These are phyloP conservation scores for Aegilops umbellulata DNA, from an alignment of 176 grass and related monocot species.

Conservation along the genomic window DNA sequence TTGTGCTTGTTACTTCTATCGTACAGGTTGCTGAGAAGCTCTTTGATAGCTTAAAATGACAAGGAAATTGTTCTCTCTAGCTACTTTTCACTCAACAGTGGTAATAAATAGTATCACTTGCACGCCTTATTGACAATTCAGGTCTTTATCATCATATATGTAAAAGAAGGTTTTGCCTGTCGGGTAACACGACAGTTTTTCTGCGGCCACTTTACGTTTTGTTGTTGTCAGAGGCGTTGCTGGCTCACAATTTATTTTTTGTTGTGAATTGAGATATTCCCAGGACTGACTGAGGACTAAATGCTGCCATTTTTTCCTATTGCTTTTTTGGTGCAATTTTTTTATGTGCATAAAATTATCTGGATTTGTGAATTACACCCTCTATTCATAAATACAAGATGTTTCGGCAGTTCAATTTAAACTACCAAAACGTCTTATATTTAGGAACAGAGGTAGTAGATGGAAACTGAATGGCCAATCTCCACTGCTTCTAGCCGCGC, in stretches of 20 bases:
- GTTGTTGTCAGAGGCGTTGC: constrained; percentile 8
- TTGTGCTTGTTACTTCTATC: constrained; percentile 2
- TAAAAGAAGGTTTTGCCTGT: constrained; percentile 32
- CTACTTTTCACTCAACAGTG: constrained; percentile 16
- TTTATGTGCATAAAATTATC: neutral
- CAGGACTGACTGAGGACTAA: constrained; percentile 4
- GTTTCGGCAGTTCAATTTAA: too few relatives aligned
- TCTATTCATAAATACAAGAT: too few relatives aligned
- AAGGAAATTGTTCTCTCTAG: constrained; percentile 20
- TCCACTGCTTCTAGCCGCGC: neutral
- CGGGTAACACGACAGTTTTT: constrained; percentile 20
- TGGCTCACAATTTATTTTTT: constrained; percentile 1
- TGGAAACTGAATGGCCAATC: neutral
- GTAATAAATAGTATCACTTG: constrained; percentile 33
- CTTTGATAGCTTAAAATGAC: constrained; percentile 71
- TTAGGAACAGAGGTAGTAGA: neutral
- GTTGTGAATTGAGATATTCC: constrained; percentile 24
- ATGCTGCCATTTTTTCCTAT: neutral
- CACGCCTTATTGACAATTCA: constrained; percentile 12
- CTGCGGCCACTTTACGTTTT: constrained; percentile 6
- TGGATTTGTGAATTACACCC: neutral
- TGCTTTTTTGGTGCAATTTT: neutral
- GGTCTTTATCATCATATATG: constrained; percentile 39
- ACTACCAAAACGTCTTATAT: too few relatives aligned
- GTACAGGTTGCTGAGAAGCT: constrained; percentile 85